A percentile compares a stretch with the other conserved stretches of the same genome.
phyloP scores from a whole-genome alignment of 352 stramenopile species.

The Globisporangium solare region DNA sequence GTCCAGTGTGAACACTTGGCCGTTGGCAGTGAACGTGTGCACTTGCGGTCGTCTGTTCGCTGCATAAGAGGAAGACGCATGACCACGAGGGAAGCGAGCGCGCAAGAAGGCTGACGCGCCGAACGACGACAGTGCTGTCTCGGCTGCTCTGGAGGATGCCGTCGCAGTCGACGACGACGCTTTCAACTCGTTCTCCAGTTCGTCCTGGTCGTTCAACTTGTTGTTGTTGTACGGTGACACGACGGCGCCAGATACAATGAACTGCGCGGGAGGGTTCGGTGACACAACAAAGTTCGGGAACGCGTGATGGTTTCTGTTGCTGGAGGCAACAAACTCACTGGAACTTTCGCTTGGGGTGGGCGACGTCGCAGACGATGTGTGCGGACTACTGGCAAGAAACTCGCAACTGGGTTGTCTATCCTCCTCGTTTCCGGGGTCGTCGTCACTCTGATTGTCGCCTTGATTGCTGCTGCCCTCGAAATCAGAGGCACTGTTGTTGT shows the following conservation, averaged over 20 bases:
- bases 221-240: neutral
- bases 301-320: conserved; percentile 3
- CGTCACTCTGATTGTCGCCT: conserved; percentile 21
- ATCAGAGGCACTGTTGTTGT: conserved; percentile 15
- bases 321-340: neutral
- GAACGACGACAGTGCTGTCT: conserved; percentile 13
- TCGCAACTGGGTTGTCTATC: neutral
- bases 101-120: conserved; percentile 15
- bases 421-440: neutral
- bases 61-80: conserved; percentile 11
- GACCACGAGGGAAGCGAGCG: conserved; percentile 2
- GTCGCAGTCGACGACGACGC: neutral
- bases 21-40: conserved; percentile 73
- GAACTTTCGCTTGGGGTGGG: conserved; percentile 12
- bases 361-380: conserved; percentile 6
- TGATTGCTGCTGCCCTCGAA: conserved; percentile 25
- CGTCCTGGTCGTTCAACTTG: neutral
- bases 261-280: conserved; percentile 11
- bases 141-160: too few relatives aligned
- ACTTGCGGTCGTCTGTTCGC: conserved; percentile 27
- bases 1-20: conserved; percentile 85
- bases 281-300: conserved; percentile 17
- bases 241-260: neutral
- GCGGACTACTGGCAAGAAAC: conserved; percentile 3
- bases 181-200: conserved; percentile 8